phyloP scores from a whole-genome alignment of 306 rosid genomes.

The Cucurbita argyrosperma region DNA sequence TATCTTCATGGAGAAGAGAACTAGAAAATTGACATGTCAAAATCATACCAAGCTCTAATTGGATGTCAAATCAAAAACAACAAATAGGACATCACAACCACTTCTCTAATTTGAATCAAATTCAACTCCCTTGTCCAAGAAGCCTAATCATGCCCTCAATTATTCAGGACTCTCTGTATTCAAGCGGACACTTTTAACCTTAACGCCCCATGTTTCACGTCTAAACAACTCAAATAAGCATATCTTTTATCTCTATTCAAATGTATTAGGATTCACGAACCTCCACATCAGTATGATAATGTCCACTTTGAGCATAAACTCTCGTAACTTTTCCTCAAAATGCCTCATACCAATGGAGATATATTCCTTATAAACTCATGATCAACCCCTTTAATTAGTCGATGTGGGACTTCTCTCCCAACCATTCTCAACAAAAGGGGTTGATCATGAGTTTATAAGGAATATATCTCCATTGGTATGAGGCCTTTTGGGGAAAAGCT shows the following conservation, averaged over 20 bases:
- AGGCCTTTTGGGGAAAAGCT: too few species aligned
- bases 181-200: neutral
- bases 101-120: neutral
- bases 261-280: too few species aligned
- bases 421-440: too few species aligned
- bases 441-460: too few species aligned
- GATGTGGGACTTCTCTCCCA: too few species aligned
- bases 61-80: neutral
- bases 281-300: too few species aligned
- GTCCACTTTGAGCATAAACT: too few species aligned
- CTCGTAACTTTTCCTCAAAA: too few species aligned
- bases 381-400: too few species aligned
- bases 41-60: constrained; percentile 6
- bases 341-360: too few species aligned
- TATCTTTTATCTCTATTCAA: neutral
- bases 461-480: too few species aligned
- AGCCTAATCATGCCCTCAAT: neutral
- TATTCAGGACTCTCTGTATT: neutral
- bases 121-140: neutral
- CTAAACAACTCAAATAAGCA: neutral
- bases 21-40: constrained; percentile 1
- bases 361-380: too few species aligned
- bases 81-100: constrained; percentile 7
- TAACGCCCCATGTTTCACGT: neutral
- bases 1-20: neutral